Conservation (phyloP, 192 early-diverging fungal species). For the Cetraspora pellucida region DNA sequence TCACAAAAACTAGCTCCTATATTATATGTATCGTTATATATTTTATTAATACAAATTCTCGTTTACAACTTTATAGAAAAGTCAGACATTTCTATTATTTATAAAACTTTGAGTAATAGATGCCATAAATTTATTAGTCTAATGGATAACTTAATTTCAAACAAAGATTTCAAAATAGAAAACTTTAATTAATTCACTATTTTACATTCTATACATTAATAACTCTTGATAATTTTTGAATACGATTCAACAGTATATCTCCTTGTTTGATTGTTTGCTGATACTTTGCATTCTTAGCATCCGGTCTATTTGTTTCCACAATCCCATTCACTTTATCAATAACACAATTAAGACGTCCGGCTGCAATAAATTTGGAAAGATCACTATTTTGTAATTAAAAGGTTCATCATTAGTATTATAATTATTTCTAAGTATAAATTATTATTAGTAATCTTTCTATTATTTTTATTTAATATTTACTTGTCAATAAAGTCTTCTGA, state of each 20-base stretch:
- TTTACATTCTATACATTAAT: conserved; percentile 71
- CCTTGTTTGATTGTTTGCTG: conserved; percentile 96
- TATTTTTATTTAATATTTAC: conserved; percentile 47
- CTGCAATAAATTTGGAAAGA: conserved; percentile 91
- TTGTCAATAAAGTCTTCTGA: conserved; percentile 92
- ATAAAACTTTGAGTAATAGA: too few relatives aligned
- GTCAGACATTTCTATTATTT: too few relatives aligned
- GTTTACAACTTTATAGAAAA: too few relatives aligned
- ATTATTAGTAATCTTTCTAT: not conserved
- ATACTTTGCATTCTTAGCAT: conserved; percentile 99
- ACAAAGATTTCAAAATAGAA: too few relatives aligned
- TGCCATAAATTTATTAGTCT: too few relatives aligned
- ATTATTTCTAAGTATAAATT: too few relatives aligned
- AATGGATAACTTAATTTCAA: too few relatives aligned
- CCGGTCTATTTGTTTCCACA: conserved; percentile 96
- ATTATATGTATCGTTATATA: too few relatives aligned
- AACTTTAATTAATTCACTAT: not conserved
- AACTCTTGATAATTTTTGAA: conserved; percentile 95
- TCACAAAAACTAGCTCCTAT: too few relatives aligned
- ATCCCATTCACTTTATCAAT: conserved; percentile 99
- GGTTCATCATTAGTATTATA: not conserved
- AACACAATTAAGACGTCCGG: conserved; percentile 95
- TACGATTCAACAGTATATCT: conserved; percentile 89
- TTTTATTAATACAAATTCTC: too few relatives aligned
- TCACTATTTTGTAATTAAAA: conserved; percentile 58